Conservation (phyloP, 179 eudicot species). For the Beta lomatogona region DNA sequence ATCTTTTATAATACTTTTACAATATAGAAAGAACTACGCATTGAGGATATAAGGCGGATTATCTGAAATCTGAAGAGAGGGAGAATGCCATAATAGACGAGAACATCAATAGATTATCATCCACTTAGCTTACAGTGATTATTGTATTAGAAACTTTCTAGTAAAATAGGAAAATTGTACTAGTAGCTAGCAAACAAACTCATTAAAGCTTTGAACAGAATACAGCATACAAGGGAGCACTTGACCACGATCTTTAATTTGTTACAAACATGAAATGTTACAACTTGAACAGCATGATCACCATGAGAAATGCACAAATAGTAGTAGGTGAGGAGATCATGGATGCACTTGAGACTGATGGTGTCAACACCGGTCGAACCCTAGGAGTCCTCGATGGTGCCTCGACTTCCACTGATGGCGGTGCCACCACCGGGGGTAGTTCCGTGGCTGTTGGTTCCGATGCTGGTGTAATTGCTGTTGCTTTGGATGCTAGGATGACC, state of each 20-base stretch:
- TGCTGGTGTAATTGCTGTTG: slow-evolving; percentile 33
- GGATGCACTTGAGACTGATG: slow-evolving; percentile 32
- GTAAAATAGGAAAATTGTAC: neutral
- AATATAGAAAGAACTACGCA: no score
- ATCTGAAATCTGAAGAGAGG: no score
- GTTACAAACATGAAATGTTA: neutral
- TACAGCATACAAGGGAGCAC: neutral
- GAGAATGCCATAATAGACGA: no score
- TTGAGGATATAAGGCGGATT: no score
- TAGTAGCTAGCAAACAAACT: neutral
- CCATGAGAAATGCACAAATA: slow-evolving; percentile 25
- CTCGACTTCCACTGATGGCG: slow-evolving; percentile 22
- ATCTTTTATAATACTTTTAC: no score
- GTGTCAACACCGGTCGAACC: slow-evolving; percentile 29
- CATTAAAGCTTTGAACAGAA: neutral
- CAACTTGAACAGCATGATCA: slow-evolving; percentile 18
- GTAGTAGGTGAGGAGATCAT: slow-evolving; percentile 10
- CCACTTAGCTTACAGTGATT: no score
- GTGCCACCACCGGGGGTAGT: slow-evolving; percentile 20
- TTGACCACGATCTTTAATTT: neutral
- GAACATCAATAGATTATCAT: neutral
- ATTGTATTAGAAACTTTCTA: neutral
- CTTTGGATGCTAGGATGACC: slow-evolving; percentile 39
- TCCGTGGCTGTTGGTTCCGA: slow-evolving; percentile 17
- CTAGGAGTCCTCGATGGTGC: slow-evolving; percentile 28